Evolutionary conservation across 805 yeast genomes (phyloP).

Genomic region (Candida glaebosa): DNA sequence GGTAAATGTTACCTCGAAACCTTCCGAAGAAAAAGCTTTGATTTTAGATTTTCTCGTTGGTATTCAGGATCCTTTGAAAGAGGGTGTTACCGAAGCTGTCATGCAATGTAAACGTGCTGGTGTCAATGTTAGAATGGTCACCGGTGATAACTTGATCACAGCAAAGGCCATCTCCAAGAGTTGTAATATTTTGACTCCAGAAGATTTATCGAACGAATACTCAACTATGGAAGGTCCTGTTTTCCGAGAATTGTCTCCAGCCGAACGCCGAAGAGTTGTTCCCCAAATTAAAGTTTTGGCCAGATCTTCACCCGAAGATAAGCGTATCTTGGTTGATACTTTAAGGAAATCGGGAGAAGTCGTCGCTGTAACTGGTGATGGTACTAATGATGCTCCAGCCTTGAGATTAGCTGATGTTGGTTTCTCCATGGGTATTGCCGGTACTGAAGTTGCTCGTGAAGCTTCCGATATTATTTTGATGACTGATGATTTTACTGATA

Average conservation of each 20-base stretch:
- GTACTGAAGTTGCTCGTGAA: conserved; percentile 98
- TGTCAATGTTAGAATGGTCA: conserved; percentile 94
- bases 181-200: conserved; percentile 70
- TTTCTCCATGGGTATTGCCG: conserved; percentile 97
- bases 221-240: conserved; percentile 91
- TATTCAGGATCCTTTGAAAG: conserved; percentile 90
- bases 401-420: conserved; percentile 96
- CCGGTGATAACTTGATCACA: conserved; percentile 92
- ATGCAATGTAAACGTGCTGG: conserved; percentile 85
- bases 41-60: conserved; percentile 78
- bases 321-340: conserved; percentile 78
- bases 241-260: conserved; percentile 64
- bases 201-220: conserved; percentile 47
- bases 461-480: conserved; percentile 89
- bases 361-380: conserved; percentile 99
- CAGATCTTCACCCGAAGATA: conserved; percentile 94
- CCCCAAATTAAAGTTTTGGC: conserved; percentile 84
- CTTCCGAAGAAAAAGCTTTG: conserved; percentile 28
- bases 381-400: conserved; percentile 99
- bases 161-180: conserved; percentile 87
- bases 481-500: conserved; percentile 93
- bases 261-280: conserved; percentile 56
- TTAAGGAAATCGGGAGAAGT: conserved; percentile 81
- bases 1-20: conserved; percentile 19
- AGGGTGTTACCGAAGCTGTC: conserved; percentile 89